phyloP scores from a whole-genome alignment of 176 grass and related monocot genomes.

The Carex parvula region DNA sequence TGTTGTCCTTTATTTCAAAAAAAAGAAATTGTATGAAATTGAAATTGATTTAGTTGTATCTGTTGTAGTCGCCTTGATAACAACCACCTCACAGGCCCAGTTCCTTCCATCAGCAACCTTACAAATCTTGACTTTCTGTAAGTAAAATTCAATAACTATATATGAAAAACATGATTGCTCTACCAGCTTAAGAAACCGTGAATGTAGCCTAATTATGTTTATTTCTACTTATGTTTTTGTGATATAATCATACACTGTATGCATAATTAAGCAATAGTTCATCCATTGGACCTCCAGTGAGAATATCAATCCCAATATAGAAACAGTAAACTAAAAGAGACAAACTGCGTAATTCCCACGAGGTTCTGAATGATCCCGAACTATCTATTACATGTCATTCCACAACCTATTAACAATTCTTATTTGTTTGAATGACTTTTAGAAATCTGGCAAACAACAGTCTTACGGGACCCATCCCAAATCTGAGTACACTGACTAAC shows the following conservation, averaged over 20 bases:
- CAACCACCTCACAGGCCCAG: conserved; percentile 35
- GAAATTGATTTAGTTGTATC: not conserved
- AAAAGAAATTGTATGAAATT: not conserved
- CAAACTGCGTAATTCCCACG: not conserved
- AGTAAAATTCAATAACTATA: conserved; percentile 24
- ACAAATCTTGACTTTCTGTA: conserved; percentile 53
- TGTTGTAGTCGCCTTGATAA: conserved; percentile 53
- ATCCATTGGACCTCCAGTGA: not conserved
- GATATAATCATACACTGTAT: not conserved
- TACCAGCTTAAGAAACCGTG: not conserved
- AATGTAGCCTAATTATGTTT: not conserved
- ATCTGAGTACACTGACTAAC: conserved; percentile 35
- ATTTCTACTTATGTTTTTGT: not conserved
- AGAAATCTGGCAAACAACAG: conserved; percentile 72
- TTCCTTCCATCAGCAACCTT: conserved; percentile 54
- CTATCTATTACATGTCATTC: not conserved
- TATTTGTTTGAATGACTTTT: not conserved
- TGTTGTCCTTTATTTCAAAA: not conserved
- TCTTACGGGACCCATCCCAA: conserved; percentile 49
- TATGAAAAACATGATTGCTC: not conserved
- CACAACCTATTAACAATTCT: not conserved
- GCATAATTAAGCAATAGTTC: not conserved
- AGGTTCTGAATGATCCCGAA: not conserved
- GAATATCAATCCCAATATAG: not conserved
- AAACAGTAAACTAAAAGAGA: not conserved